Conservation (phyloP, 139 green algal genomes). For the Ettlia oleoabundans region DNA sequence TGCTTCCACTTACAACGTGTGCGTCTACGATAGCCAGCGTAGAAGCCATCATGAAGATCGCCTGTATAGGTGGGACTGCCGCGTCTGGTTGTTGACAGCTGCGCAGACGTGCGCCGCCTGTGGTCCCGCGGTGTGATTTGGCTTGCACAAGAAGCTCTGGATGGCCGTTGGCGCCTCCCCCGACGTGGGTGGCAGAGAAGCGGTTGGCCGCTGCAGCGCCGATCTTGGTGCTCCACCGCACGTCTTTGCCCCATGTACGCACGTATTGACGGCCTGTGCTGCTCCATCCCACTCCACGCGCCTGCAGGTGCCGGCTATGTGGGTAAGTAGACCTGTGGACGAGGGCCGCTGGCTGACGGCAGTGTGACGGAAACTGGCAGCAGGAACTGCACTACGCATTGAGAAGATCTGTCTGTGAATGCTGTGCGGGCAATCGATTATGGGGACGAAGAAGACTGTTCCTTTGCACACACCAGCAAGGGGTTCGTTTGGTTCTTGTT, state of each 20-base stretch:
- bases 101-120: no score
- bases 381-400: no score
- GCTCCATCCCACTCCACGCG: neutral
- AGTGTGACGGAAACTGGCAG: no score
- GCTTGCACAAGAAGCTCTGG: no score
- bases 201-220: neutral
- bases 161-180: neutral
- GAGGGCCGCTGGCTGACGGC: neutral
- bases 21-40: neutral
- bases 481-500: no score
- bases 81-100: neutral
- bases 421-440: no score
- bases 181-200: neutral
- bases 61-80: constrained; percentile 38
- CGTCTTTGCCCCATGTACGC: neutral
- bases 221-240: neutral
- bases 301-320: constrained; percentile 51
- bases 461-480: no score
- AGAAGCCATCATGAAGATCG: constrained; percentile 48
- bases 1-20: neutral
- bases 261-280: neutral
- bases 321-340: constrained; percentile 21
- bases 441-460: no score
- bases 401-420: no score
- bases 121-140: no score